phyloP scores from a whole-genome alignment of 2,329 filamentous ascomycete genomes.

The Aspergillus pseudotamarii region DNA sequence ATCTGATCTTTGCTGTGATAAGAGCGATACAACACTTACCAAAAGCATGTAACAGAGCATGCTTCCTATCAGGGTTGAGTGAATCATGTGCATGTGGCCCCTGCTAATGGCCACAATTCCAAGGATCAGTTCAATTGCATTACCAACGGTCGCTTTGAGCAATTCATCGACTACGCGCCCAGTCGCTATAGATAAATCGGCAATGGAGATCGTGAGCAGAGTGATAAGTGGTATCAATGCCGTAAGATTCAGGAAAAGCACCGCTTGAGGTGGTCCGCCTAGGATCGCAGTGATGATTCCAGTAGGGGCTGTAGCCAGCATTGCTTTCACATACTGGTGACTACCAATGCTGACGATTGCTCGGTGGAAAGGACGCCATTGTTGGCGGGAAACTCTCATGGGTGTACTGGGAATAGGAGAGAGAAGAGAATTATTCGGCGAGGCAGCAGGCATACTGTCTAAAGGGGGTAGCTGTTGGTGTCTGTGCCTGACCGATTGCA shows the following conservation, averaged over 20 bases:
- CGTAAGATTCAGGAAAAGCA: slow-evolving; percentile 83
- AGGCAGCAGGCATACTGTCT: background rate
- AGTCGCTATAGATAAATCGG: slow-evolving; percentile 66
- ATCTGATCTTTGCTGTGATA: background rate
- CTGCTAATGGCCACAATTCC: slow-evolving; percentile 71
- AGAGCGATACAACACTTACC: slow-evolving; percentile 46
- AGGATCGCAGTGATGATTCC: slow-evolving; percentile 72
- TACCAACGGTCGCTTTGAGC: slow-evolving; percentile 83
- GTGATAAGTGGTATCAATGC: slow-evolving; percentile 81
- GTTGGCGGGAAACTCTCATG: background rate
- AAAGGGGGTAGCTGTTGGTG: background rate
- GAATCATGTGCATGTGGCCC: slow-evolving; percentile 73
- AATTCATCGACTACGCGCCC: slow-evolving; percentile 80
- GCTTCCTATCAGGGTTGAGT: slow-evolving; percentile 82
- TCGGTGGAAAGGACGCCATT: slow-evolving; percentile 1
- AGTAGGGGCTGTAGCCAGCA: slow-evolving; percentile 65
- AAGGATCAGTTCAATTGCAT: slow-evolving; percentile 81
- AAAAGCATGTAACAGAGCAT: slow-evolving; percentile 83
- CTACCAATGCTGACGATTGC: slow-evolving; percentile 3
- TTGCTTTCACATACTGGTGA: slow-evolving; percentile 63
- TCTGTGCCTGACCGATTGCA: slow-evolving; percentile 6
- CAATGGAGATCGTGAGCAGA: slow-evolving; percentile 77
- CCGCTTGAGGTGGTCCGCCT: slow-evolving; percentile 55
- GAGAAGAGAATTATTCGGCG: background rate
- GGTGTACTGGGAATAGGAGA: background rate